A percentile compares a stretch with the other conserved stretches of the same genome.
Conservation (phyloP, 805 yeast genomes). For the Ogataea salicorniae region DNA sequence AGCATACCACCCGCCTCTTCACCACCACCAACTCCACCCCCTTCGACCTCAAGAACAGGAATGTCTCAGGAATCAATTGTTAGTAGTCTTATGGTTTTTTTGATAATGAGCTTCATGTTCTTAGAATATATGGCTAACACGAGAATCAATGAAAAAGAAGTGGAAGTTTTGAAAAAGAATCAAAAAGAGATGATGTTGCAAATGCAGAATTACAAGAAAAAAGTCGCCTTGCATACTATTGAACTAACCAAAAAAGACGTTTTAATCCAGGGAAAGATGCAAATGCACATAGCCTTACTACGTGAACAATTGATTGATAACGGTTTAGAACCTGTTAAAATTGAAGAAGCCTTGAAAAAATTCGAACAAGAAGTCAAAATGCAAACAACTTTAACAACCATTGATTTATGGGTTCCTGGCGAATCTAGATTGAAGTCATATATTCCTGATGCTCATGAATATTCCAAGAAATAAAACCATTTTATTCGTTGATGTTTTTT, state of each 20-base stretch:
- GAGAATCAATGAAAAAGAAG: neutral
- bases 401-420: constrained; percentile 60
- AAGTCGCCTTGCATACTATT: constrained; percentile 46
- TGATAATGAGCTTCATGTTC: too few relatives aligned
- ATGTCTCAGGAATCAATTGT: too few relatives aligned
- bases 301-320: constrained; percentile 54
- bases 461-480: constrained; percentile 35
- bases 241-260: constrained; percentile 46
- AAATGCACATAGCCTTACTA: constrained; percentile 60
- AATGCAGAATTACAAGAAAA: constrained; percentile 45
- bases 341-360: constrained; percentile 48
- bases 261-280: constrained; percentile 53
- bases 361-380: constrained; percentile 56
- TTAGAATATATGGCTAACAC: neutral
- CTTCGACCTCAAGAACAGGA: too few relatives aligned
- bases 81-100: too few relatives aligned
- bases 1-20: neutral
- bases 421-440: constrained; percentile 42
- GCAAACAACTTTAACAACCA: constrained; percentile 50
- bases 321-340: constrained; percentile 52
- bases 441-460: constrained; percentile 58
- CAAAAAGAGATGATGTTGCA: constrained; percentile 40
- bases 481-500: too few relatives aligned
- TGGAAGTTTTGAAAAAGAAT: constrained; percentile 18
- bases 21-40: too few relatives aligned